phyloP scores from a whole-genome alignment of 805 yeast genomes.

The Yarrowia divulgata region DNA sequence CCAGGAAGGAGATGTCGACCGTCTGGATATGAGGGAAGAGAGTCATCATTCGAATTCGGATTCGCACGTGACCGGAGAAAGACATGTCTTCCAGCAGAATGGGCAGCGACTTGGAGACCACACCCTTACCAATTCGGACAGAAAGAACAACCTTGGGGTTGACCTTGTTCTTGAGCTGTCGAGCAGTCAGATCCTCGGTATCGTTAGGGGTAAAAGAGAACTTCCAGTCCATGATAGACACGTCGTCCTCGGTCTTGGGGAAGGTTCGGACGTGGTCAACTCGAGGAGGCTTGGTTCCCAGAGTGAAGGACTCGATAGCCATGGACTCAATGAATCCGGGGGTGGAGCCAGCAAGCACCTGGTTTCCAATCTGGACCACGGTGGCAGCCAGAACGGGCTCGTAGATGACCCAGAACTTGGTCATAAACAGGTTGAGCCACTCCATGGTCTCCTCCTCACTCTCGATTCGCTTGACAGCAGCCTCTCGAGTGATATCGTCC shows the following conservation, averaged over 20 bases:
- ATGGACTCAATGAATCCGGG: conserved; percentile 85
- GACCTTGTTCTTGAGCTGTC: conserved; percentile 83
- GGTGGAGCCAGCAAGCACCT: conserved; percentile 76
- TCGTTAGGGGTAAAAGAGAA: conserved; percentile 93
- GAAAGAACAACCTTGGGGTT: conserved; percentile 82
- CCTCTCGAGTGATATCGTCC: conserved; percentile 84
- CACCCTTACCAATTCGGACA: conserved; percentile 78
- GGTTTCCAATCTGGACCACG: conserved; percentile 85
- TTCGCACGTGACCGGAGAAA: conserved; percentile 74
- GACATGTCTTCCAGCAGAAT: conserved; percentile 81
- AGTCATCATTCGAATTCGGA: conserved; percentile 87
- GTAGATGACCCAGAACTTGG: conserved; percentile 88
- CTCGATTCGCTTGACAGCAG: conserved; percentile 80
- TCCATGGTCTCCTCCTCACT: conserved; percentile 92
- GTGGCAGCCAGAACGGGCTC: conserved; percentile 90
- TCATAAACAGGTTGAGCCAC: conserved; percentile 89
- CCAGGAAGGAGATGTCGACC: conserved; percentile 81
- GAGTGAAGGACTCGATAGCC: conserved; percentile 87
- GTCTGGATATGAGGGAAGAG: conserved; percentile 94
- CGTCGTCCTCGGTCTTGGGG: conserved; percentile 87
- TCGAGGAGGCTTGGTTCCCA: conserved; percentile 96
- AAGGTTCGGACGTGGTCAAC: conserved; percentile 88
- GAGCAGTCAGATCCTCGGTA: conserved; percentile 78
- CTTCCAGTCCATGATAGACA: conserved; percentile 98
- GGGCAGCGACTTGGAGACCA: conserved; percentile 69